Base-by-base conservation (phyloP, 306 rosid species). In the Trifolium fragiferum region DNA sequence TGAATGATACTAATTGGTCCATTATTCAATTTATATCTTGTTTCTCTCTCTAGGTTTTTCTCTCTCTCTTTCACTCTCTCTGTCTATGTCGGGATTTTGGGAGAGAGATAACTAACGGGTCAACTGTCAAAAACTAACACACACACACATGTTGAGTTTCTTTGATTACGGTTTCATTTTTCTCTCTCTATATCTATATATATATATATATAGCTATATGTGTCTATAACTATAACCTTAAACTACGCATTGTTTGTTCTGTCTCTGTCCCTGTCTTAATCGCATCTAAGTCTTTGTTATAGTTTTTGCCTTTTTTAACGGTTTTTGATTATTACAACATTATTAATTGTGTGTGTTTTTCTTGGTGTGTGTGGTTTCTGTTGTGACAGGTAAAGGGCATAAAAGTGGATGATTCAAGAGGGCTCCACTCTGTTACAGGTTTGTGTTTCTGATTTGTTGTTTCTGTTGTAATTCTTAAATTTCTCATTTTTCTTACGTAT, bases 361-460 rank as follows among this genome's bases (percentile, higher is more conserved):
- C 77, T 77, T 76, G 76, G 77, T 64, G 81, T 82, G 60, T 60
- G 32, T 61, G 66, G 68, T 76, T 74, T 54, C 61, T 70, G 59
- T 76, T 79, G 78, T 79, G 90, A 88, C 92, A 92, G 99, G 96
- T 78, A 84, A 88, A 88, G 78, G 86, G 78, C 59, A 79, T 86
- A 75, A 92, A 89, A 82, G 90, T 82, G 62, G 93, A 87, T 88
- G 93, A 87, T 88, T 86, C 88, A 2, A 95, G 90, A 84, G 90
- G 85, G 77, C 88, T 86, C 85, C 89, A 84, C 86, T 81, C 90
- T 55, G 84, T 80, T 87, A 79, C 97, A 81, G 98, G 99, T 94
- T 84, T 63, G 88, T 79, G 35, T 38, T 4, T 65, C 40, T 58
- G 58, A 67, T 73, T 21, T 74, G 41, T 72, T 76, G 78, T 74